Base-by-base conservation (phyloP, 305 asterid genomes). In the Withania somnifera region DNA sequence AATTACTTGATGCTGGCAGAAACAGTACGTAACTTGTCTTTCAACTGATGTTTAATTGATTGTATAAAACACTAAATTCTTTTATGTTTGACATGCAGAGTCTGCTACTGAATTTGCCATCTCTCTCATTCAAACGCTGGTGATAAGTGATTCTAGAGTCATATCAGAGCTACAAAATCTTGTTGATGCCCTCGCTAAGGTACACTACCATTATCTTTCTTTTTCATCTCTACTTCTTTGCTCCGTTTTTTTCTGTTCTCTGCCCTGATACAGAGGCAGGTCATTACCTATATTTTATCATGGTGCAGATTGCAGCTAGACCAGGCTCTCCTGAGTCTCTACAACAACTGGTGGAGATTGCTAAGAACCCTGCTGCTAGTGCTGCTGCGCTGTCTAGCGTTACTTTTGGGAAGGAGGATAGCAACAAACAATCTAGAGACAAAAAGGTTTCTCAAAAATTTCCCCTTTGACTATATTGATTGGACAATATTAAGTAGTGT, bases 261-360 rank as follows among this genome's bases (percentile, higher is more conserved):
- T 45, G 36, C 58, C 50, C 52, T 47, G 78, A 4, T 42, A 17
- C 28, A 11, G 66, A 60, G 24, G 34, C 56, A 56, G 82, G 53
- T 26, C 56, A 47, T 80, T 24, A 53, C 80, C 15, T 45, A 26
- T 69, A 34, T 42, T 82, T 81, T 79, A 47, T 42, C 24, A 77
- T 66, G 64, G 84, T 24, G 71, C 93, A 97, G 99, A 89, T 97
- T 83, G 99, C 99, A 28, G 91, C 97, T 83, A 91, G 98, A 86
- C 98, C 99, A 84, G 99, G 97, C 56, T 92, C 98, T 88, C 99
- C 98, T 0, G 97, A 97, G 86, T 91, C 97, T 63, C 87, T 97
- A 85, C 97, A 91, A 73, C 95, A 89, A 87, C 91, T 97, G 83
- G 91, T 97, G 88, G 99, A 97, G 89, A 91, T 93, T 84, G 99